Evolutionary conservation across 331 rosid species (phyloP), one percentile per base, ranked within the genome.

Genomic region (Spiraea crenata): DNA sequence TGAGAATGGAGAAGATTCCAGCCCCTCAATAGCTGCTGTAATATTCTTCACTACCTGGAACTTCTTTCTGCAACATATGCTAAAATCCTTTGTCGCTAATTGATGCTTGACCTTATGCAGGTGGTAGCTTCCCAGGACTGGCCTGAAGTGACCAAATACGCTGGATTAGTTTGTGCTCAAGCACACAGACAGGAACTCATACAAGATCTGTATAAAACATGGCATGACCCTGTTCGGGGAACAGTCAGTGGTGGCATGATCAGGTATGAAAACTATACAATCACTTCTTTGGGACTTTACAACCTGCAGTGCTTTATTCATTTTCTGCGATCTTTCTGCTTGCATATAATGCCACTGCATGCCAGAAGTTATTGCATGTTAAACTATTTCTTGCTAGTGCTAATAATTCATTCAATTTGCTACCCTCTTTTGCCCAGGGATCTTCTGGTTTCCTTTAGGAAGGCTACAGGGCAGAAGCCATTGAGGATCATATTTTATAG

Each of bases 401-500:
- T 65, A 73, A 71, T 12, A 34, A 15, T 57, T 10, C 11, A 42
- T 57, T 70, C 20, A 70, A 31, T n/a, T 6, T 44, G 19, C 37
- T 13, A 19, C 39, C 70, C 50, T 67, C 38, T 70, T 77, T 64
- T 51, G 60, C 70, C 77, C 85, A 95, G 99, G 82, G 99, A 95
- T 84, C 92, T 95, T 74, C 84, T 95, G 67, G 78, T 95, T 77
- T 91, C 99, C 16, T 95, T 89, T 62, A 82, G 99, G 80, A 95
- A 89, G 79, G 99, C 99, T 50, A 95, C 99, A 2, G 99, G 99
- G 68, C 99, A 95, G 84, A 95, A 95, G 85, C 99, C 99, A 1
- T 77, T 84, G 40, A 82, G 97, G 82, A 95, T 95, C 51, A 95
- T 95, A 87, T 95, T 95, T 82, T 95, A 95, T 88, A 91, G 99